Conservation (phyloP, 345 rosid species). For the Isatis tinctoria region DNA sequence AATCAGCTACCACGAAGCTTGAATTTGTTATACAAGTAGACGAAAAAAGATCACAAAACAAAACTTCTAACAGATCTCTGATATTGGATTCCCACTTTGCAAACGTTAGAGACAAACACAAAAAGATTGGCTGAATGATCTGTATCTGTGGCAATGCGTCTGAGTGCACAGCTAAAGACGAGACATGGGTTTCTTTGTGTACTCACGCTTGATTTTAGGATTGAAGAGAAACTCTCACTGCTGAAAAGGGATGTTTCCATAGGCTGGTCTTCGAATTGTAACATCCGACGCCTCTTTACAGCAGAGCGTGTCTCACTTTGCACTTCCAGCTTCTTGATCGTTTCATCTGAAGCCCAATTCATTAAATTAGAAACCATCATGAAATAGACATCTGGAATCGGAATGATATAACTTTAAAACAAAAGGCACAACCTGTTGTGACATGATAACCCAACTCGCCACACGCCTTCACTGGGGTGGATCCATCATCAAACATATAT, state of each 20-base stretch:
- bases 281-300: conserved; percentile 84
- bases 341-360: conserved; percentile 39
- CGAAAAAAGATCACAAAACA: not conserved
- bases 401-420: not conserved
- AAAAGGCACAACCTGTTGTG: conserved; percentile 38
- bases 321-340: conserved; percentile 48
- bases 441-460: conserved; percentile 60
- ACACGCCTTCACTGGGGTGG: conserved; percentile 88
- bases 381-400: not conserved
- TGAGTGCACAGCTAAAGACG: not conserved
- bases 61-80: not conserved
- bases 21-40: not conserved
- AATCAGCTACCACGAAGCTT: not conserved
- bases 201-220: conserved; percentile 70
- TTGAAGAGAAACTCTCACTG: conserved; percentile 58
- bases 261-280: conserved; percentile 64
- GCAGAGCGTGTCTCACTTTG: conserved; percentile 48
- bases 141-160: not conserved
- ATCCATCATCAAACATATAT: conserved; percentile 72
- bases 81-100: not conserved
- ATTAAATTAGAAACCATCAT: conserved; percentile 15
- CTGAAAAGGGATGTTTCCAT: conserved; percentile 48
- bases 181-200: not conserved
- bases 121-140: not conserved
- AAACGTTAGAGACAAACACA: not conserved